Conservation (phyloP, 768 basidiomycete species). For the Udeniomyces megalosporus region DNA sequence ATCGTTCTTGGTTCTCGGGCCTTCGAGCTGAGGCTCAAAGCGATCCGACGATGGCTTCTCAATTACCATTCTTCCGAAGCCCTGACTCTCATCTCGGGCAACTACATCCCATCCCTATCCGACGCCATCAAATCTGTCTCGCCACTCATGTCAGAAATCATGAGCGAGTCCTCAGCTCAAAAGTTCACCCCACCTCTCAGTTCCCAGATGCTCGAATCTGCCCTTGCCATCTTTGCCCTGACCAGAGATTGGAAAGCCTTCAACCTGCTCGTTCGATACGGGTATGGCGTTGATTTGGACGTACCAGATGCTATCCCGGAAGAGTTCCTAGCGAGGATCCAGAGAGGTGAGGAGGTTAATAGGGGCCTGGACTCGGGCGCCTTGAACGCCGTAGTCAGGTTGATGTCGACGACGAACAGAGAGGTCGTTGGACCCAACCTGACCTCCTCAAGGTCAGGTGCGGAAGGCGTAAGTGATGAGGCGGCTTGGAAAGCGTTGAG, state of each 20-base stretch:
- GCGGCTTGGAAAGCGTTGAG: not conserved
- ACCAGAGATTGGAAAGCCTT: conserved; percentile 43
- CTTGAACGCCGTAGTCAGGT: conserved; percentile 57
- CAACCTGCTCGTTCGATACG: conserved; percentile 44
- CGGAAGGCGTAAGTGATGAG: too few relatives aligned
- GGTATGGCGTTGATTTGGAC: conserved; percentile 60
- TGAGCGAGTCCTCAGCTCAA: conserved; percentile 42
- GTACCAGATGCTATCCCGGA: conserved; percentile 54
- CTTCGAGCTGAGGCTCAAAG: conserved; percentile 48
- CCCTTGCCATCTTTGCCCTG: conserved; percentile 51
- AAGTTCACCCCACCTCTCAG: conserved; percentile 40
- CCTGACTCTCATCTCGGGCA: conserved; percentile 31
- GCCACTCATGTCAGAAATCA: conserved; percentile 23
- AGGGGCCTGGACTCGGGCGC: conserved; percentile 43
- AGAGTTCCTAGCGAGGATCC: conserved; percentile 19
- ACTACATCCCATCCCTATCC: conserved; percentile 37
- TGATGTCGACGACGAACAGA: conserved; percentile 44
- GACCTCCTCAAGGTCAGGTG: too few relatives aligned
- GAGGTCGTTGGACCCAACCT: too few relatives aligned
- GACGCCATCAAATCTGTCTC: conserved; percentile 10
- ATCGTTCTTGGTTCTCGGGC: conserved; percentile 41
- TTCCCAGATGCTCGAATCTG: conserved; percentile 43
- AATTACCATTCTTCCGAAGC: conserved; percentile 32
- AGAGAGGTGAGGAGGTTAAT: not conserved
- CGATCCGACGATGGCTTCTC: conserved; percentile 54